These are phyloP conservation scores for Tetracladium marchalianum DNA, from an alignment of 495 filamentous ascomycete genomes.

Conservation along the genomic window DNA sequence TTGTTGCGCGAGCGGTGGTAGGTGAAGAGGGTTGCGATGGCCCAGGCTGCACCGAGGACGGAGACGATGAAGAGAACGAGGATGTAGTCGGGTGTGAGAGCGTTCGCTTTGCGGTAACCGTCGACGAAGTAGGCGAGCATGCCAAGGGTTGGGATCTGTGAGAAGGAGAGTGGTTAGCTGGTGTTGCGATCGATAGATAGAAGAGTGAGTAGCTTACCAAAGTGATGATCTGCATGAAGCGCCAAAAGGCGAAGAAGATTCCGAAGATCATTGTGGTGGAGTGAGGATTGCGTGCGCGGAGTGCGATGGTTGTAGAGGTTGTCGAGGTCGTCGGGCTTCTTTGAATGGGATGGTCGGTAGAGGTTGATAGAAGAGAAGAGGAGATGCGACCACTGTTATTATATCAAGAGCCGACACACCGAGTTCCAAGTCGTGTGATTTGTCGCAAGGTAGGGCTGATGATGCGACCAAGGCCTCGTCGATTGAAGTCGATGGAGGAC, in stretches of 20 bases:
- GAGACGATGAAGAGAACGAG: conserved; percentile 87
- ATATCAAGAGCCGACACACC: conserved; percentile 5
- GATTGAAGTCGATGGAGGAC: too few relatives aligned
- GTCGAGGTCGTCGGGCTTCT: not conserved
- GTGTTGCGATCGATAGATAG: not conserved
- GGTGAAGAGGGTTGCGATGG: conserved; percentile 68
- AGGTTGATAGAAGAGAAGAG: not conserved
- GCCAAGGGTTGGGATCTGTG: conserved; percentile 71
- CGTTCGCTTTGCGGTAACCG: conserved; percentile 56
- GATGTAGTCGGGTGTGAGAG: conserved; percentile 68
- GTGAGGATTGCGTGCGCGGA: not conserved
- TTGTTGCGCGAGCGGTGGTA: conserved; percentile 65
- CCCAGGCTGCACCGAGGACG: conserved; percentile 70
- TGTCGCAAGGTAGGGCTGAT: not conserved
- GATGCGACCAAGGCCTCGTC: not conserved
- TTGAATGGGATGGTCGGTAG: not conserved
- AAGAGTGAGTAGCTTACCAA: conserved; percentile 33
- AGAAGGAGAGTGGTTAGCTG: conserved; percentile 9
- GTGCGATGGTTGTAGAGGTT: not conserved
- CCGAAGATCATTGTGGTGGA: conserved; percentile 57
- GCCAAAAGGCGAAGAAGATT: conserved; percentile 77
- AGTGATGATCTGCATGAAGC: conserved; percentile 71
- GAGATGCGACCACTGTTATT: not conserved
- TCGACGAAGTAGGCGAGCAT: conserved; percentile 85
- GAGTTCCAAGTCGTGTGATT: conserved; percentile 1